Evolutionary conservation across 129 eudicot genomes (phyloP), one percentile per base, ranked within the genome.

Genomic region (Oenanthe sinensis): DNA sequence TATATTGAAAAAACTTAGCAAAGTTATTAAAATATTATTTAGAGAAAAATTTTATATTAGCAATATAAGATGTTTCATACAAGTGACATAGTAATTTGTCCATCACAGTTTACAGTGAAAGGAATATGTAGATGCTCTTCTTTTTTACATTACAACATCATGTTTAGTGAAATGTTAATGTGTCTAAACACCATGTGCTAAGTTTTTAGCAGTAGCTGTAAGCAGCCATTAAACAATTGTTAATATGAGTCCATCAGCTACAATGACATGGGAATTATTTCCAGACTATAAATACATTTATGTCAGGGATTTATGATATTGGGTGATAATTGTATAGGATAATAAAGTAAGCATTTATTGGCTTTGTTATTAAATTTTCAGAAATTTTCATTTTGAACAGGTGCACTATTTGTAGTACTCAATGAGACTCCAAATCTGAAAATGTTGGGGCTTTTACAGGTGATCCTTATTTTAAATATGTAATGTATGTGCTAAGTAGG

Each of bases 361-460:
- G 50, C 45, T 75, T 48, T 50, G 60, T 33, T 58, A 48, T 58
- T 79, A 82, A 36, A 65, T 83, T 74, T 40, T 55, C 45, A 13
- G 52, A 36, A 71, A 63, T 65, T 84, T 55, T 39, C 78, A 55
- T 81, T 75, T 60, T 81, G 75, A 84, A 77, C 86, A 95, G 99
- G 99, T 83, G 99, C 99, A 40, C 92, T 95, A 80, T 74, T 95
- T 77, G 99, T 95, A 78, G 85, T 95, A 45, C 79, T 91, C 75
- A 87, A 82, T 75, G 81, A 83, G 79, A 83, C 97, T 76, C 99
- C 99, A 74, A 95, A 95, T 77, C 65, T 95, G 88, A 91, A 92
- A 91, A 91, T 92, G 96, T 96, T 95, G 76, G 99, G 99, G 78
- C 93, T 95, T 52, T 78, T 95, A 82, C 98, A 95, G 97, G 98